These are phyloP conservation scores for Pyronema domesticum DNA, from an alignment of 495 filamentous ascomycete genomes.

Conservation along the genomic window DNA sequence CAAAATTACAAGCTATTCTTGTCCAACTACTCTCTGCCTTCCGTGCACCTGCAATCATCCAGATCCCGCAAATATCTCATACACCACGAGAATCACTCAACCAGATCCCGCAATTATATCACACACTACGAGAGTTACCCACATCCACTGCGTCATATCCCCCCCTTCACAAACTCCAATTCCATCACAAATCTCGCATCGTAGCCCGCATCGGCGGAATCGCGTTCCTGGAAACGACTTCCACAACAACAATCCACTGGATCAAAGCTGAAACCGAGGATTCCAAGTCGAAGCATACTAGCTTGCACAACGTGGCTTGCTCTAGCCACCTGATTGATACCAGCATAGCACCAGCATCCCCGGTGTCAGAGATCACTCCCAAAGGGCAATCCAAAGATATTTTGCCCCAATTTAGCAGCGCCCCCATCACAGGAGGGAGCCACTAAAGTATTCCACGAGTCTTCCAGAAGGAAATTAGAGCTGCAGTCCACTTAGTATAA, in stretches of 20 bases:
- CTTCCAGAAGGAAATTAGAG: constrained; percentile 5
- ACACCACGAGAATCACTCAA: too few relatives aligned
- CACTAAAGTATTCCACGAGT: not conserved
- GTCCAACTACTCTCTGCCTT: too few relatives aligned
- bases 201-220: not conserved
- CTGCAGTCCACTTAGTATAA: not conserved
- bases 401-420: not conserved
- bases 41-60: too few relatives aligned
- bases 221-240: not conserved
- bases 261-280: not conserved
- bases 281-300: not conserved
- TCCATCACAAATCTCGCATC: not conserved
- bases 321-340: not conserved
- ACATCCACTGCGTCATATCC: too few relatives aligned
- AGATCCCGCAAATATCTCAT: too few relatives aligned
- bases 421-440: not conserved
- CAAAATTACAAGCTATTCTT: too few relatives aligned
- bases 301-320: not conserved
- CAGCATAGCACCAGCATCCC: not conserved
- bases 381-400: not conserved
- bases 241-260: not conserved
- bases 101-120: too few relatives aligned
- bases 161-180: not conserved
- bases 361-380: not conserved
- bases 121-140: too few relatives aligned